Percentiles rank a stretch among this genome's conserved stretches.
Evolutionary conservation across 768 basidiomycete genomes (phyloP).

Genomic region (Rubroboletus satanas): DNA sequence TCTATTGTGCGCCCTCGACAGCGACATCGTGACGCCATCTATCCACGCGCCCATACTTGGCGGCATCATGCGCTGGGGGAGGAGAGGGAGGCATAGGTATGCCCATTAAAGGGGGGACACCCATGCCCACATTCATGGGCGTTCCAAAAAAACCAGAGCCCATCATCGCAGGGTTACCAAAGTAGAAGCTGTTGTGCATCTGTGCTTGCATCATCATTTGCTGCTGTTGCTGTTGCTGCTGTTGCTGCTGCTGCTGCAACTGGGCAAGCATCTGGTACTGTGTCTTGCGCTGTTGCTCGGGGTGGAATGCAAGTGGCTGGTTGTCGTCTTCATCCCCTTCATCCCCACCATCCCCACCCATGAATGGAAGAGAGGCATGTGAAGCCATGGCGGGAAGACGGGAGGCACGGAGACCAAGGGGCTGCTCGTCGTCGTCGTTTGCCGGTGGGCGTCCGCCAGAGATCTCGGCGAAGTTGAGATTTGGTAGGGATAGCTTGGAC

Average conservation of each 20-base stretch:
- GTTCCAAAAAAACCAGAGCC: slow-evolving; percentile 62
- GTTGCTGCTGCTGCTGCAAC: slow-evolving; percentile 32
- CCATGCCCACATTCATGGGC: slow-evolving; percentile 46
- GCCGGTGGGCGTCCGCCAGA: slow-evolving; percentile 10
- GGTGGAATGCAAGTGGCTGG: slow-evolving; percentile 65
- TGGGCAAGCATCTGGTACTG: slow-evolving; percentile 41
- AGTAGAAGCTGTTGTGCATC: slow-evolving; percentile 71
- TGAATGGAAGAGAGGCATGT: slow-evolving; percentile 24
- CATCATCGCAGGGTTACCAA: slow-evolving; percentile 64
- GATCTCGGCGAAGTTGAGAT: slow-evolving; percentile 40
- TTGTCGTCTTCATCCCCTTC: slow-evolving; percentile 66
- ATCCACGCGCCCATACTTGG: slow-evolving; percentile 70
- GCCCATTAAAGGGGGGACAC: slow-evolving; percentile 46
- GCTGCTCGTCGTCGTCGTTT: slow-evolving; percentile 63
- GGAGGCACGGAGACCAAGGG: slow-evolving; percentile 67
- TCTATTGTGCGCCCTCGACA: slow-evolving; percentile 54
- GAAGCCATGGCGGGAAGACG: slow-evolving; percentile 31
- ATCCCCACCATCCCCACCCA: slow-evolving; percentile 40
- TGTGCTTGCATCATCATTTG: slow-evolving; percentile 76
- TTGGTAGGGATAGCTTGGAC: slow-evolving; percentile 41
- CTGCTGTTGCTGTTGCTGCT: slow-evolving; percentile 46
- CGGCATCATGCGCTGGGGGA: slow-evolving; percentile 59
- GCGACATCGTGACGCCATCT: slow-evolving; percentile 78
- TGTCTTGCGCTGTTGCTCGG: slow-evolving; percentile 76
- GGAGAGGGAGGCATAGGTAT: slow-evolving; percentile 46